Evolutionary conservation across 495 filamentous ascomycete species (phyloP).

Genomic region (Opeltia flavorubescens): DNA sequence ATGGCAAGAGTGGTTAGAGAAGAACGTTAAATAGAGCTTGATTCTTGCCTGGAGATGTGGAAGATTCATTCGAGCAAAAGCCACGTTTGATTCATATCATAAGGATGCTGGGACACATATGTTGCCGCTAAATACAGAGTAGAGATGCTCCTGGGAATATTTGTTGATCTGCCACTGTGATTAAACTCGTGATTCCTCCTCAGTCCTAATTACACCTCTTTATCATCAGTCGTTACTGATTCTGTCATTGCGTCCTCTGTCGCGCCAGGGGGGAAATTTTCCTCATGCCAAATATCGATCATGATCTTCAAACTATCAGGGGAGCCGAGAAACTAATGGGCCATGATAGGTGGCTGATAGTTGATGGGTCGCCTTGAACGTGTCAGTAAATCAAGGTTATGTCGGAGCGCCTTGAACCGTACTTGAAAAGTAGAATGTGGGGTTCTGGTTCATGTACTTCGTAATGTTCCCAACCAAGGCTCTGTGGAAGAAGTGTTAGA

Average conservation of each 20-base stretch:
- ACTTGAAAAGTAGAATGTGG: conserved; percentile 98
- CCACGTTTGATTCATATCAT: background rate
- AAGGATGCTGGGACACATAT: background rate
- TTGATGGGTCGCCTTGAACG: conserved; percentile 62
- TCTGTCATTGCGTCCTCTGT: conserved; percentile 1
- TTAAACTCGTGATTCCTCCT: background rate
- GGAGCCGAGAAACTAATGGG: background rate
- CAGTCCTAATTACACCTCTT: conserved; percentile 6
- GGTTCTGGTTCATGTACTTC: conserved; percentile 98
- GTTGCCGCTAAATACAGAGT: conserved; percentile 10
- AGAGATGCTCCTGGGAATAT: conserved; percentile 3
- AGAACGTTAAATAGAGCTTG: conserved; percentile 37
- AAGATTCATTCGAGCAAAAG: conserved; percentile 1
- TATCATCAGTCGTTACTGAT: background rate
- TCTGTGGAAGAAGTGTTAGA: conserved; percentile 38
- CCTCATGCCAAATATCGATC: no score
- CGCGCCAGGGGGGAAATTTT: no score
- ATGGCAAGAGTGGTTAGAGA: conserved; percentile 75
- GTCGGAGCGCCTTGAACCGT: conserved; percentile 18
- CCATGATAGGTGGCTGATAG: conserved; percentile 52
- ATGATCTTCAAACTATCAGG: no score
- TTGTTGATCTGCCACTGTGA: background rate
- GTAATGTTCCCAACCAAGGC: conserved; percentile 97
- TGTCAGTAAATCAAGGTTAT: conserved; percentile 7
- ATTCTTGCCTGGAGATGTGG: background rate